A percentile compares a stretch with the other conserved stretches of the same genome.
These are phyloP conservation scores for Pseudohalonectria lignicola DNA, from an alignment of 2,329 filamentous ascomycete genomes.

Conservation along the genomic window DNA sequence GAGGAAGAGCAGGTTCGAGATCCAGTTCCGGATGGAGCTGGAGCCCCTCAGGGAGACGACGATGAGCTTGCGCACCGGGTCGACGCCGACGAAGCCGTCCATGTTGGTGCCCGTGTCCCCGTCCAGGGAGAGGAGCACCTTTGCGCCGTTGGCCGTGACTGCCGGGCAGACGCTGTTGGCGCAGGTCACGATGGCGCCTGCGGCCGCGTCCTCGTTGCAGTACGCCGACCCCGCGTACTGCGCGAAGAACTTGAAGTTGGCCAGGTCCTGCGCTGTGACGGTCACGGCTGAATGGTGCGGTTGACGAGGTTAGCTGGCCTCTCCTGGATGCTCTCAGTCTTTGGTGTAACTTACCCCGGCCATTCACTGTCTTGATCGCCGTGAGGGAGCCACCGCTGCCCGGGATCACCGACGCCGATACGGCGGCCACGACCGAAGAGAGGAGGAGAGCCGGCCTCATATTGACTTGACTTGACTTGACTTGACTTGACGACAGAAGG, in stretches of 20 bases:
- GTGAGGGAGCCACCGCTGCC: not conserved
- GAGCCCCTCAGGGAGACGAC: constrained; percentile 52
- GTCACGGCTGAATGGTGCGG: constrained; percentile 4
- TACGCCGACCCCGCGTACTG: constrained; percentile 42
- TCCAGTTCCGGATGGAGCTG: constrained; percentile 47
- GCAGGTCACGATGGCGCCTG: constrained; percentile 31
- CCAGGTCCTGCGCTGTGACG: constrained; percentile 20
- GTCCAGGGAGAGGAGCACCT: constrained; percentile 28
- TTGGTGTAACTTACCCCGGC: not conserved
- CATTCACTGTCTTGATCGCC: not conserved
- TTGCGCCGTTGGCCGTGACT: constrained; percentile 29
- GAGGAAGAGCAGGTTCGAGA: constrained; percentile 39
- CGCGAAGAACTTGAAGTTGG: constrained; percentile 33
- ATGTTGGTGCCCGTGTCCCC: constrained; percentile 14
- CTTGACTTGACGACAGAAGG: too few species aligned
- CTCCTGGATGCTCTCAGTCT: not conserved
- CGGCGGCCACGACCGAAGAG: not conserved
- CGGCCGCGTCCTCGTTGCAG: constrained; percentile 34
- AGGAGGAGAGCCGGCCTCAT: not conserved
- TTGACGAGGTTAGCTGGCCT: not conserved
- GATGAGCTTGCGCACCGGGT: constrained; percentile 37
- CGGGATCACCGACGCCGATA: not conserved
- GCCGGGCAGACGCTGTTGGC: constrained; percentile 28
- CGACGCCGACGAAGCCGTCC: constrained; percentile 39
- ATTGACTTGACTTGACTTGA: not conserved